A percentile compares a stretch with the other conserved stretches of the same genome.
Evolutionary conservation across 257 asterid species (phyloP).

Genomic region (Fraxinus anomala): DNA sequence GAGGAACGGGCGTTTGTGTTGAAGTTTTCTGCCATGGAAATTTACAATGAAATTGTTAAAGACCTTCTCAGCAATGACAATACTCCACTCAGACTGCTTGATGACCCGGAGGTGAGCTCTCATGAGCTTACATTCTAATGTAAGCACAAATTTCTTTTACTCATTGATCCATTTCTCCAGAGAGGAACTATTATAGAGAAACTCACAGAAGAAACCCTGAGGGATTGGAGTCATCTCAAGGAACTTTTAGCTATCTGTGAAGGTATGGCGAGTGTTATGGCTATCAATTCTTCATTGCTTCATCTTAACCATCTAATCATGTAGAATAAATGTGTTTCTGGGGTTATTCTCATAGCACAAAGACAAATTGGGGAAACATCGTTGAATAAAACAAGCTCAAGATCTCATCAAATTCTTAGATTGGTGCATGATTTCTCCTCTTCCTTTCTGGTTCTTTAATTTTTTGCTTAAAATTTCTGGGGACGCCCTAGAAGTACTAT

Average conservation of each 20-base stretch:
- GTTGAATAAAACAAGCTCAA: constrained; percentile 65
- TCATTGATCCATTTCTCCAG: too few relatives aligned
- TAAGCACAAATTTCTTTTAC: too few relatives aligned
- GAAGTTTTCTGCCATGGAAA: constrained; percentile 95
- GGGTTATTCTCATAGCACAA: constrained; percentile 29
- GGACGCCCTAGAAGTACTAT: not conserved
- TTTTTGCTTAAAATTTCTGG: constrained; percentile 6
- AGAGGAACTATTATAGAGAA: too few relatives aligned
- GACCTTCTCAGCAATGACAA: constrained; percentile 87
- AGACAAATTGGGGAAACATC: constrained; percentile 42
- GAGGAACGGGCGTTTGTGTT: constrained; percentile 88
- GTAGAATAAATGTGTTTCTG: not conserved
- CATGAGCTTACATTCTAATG: not conserved
- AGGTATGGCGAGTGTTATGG: constrained; percentile 47
- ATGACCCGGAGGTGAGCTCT: constrained; percentile 94
- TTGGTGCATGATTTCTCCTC: constrained; percentile 54
- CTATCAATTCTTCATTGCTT: constrained; percentile 2
- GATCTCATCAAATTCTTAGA: constrained; percentile 99
- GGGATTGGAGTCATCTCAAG: constrained; percentile 90
- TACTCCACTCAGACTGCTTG: constrained; percentile 80
- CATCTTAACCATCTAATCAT: not conserved
- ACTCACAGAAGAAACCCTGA: constrained; percentile 77
- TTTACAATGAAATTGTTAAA: constrained; percentile 90
- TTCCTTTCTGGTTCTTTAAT: constrained; percentile 13
- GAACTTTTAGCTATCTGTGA: constrained; percentile 84